Conservation (phyloP, 176 grass and related monocot species). For the Paspalum notatum region DNA sequence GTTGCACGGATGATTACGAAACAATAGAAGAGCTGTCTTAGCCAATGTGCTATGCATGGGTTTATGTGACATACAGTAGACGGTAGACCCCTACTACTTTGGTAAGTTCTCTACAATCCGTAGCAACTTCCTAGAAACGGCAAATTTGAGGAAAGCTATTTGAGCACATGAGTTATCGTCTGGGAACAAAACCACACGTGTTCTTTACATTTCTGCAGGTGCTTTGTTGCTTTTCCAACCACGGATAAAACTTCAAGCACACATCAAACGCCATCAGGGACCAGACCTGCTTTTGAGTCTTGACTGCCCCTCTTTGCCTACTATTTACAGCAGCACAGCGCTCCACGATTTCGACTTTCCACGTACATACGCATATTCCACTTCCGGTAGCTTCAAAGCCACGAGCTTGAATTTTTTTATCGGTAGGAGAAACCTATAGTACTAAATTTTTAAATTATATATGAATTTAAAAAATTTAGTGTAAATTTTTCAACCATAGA, state of each 20-base stretch:
- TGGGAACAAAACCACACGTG: not conserved
- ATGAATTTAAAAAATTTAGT: too few relatives aligned
- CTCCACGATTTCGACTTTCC: not conserved
- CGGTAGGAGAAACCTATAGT: too few relatives aligned
- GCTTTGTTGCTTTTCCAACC: not conserved
- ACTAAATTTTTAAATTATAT: too few relatives aligned
- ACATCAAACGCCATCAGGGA: not conserved
- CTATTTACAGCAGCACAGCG: not conserved
- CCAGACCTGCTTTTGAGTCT: not conserved
- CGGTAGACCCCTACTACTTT: too few relatives aligned
- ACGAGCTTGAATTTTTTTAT: too few relatives aligned
- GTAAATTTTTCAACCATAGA: too few relatives aligned
- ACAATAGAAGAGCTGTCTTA: too few relatives aligned
- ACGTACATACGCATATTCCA: not conserved
- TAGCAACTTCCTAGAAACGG: constrained; percentile 21
- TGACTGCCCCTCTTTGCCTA: not conserved
- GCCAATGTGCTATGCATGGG: too few relatives aligned
- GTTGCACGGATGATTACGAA: too few relatives aligned
- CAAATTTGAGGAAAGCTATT: constrained; percentile 7
- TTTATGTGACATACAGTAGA: too few relatives aligned
- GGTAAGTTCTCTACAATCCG: not conserved
- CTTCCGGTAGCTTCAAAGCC: too few relatives aligned
- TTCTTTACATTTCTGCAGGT: not conserved
- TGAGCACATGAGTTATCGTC: not conserved
- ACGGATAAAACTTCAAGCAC: not conserved